Evolutionary conservation across 192 early-diverging fungal genomes (phyloP), one percentile per base, ranked within the genome.

Genomic region (Powellomyces hirtus): DNA sequence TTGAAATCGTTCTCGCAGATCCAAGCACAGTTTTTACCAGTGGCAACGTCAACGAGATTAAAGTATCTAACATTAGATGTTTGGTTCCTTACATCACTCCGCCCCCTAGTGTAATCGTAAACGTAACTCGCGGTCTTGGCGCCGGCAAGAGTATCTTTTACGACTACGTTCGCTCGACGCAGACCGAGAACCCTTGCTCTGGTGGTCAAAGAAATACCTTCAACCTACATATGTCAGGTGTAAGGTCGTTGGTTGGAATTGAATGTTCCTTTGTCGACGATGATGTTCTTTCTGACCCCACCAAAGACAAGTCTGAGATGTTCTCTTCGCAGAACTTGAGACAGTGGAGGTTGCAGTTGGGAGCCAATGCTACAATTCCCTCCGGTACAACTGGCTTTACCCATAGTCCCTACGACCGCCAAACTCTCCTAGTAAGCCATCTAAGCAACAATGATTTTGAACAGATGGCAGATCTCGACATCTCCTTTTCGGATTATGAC

Each of bases 131-230:
- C 1, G 64, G 50, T 0, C 26, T 66, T 2, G 37, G 1, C 0
- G 51, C 55, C 29, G 64, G 64, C 5, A 52, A 66, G 44, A 31
- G 26, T 44, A 52, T 66, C 31, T 66, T 22, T 5, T 66, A 66
- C 34, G 51, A 66, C 5, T 66, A 56, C 56, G 64, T 66, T 13
- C 29, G 50, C 0, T 1, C 1, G 0, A 56, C 22, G 0, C 51
- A 66, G 1, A 55, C 0, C 0, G 35, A 66, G 5, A 55, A 29
- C 0, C 50, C 64, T 1, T 51, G 31, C 35, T 26, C 11, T 10
- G 64, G 64, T 1, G 51, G 64, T 1, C 11, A 27, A 16, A 55
- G 50, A 20, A 66, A 66, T 37, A 66, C 50, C 0, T 66, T 66
- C 49, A 29, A 34, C 22, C 34, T 66, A 8, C 64, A 66, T 37